These are phyloP conservation scores for Fraxinus quadrangulata DNA, from an alignment of 257 asterid species.

Conservation along the genomic window DNA sequence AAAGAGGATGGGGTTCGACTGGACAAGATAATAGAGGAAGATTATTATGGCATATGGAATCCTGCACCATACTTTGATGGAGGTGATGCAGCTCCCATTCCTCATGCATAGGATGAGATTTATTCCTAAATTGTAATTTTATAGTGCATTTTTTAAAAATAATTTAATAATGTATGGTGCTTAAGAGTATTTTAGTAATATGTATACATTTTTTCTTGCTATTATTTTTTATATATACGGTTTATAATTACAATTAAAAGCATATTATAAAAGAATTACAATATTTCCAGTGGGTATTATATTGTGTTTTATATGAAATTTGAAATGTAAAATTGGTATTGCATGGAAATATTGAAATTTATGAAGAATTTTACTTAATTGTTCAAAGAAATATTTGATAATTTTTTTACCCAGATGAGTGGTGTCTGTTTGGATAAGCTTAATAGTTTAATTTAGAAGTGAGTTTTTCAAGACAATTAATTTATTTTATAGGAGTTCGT, in stretches of 20 bases:
- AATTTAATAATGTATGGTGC: not conserved
- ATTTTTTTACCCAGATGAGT: too few species aligned
- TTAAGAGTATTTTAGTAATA: too few species aligned
- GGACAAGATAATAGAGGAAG: slow-evolving; percentile 16
- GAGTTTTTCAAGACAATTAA: too few species aligned
- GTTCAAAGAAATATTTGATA: too few species aligned
- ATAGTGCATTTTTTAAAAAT: not conserved
- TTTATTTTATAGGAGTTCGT: too few species aligned
- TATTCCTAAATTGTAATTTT: not conserved
- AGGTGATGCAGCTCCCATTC: slow-evolving; percentile 36
- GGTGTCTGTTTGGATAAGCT: too few species aligned
- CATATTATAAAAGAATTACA: not conserved
- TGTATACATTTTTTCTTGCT: too few species aligned
- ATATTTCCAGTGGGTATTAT: not conserved
- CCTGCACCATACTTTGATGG: slow-evolving; percentile 37
- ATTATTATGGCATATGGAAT: slow-evolving; percentile 32
- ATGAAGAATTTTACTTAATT: too few species aligned
- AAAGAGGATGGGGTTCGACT: not conserved
- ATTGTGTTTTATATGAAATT: too few species aligned
- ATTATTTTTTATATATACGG: too few species aligned
- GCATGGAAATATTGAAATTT: not conserved
- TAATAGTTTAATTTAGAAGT: too few species aligned
- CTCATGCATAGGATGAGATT: slow-evolving; percentile 27
- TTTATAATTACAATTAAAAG: not conserved
- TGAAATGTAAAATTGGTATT: too few species aligned